Base-by-base conservation (phyloP, 2,329 filamentous ascomycete species). In the Aureobasidium melanogenum region DNA sequence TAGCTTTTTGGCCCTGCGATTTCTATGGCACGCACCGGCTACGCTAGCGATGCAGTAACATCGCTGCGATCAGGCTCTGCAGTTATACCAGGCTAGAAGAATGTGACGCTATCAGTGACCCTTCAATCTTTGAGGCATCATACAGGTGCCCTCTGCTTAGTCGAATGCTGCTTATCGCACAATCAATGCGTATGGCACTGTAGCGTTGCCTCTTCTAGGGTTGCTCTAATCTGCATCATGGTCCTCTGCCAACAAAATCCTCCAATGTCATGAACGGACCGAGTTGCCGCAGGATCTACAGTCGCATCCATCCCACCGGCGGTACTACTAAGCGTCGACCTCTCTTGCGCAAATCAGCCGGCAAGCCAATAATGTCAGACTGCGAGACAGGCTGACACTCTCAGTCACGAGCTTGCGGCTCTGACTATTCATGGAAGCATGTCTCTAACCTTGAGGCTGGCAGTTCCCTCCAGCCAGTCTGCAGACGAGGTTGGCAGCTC, bases 281-380 rank as follows among this genome's bases (percentile, higher is more conserved):
- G 44, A 59, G 43, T 32, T 14, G 39, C 56, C 34, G 56, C 56
- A 47, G 17, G 56, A 59, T 59, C 56, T 59, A 50, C 44, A 36
- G 54, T 36, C 22, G 41, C 54, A 57, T 46, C 41, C 19, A n/a
- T 38, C 28, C 48, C 48, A 51, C 32, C 32, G 32, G 48, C 32
- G 30, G 19, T 24, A 24, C 38, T 51, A 22, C 30, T 38, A 32
- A 51, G 32, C 48, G 32, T 38, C 32, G 48, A 32, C 48, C 7
- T 41, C 41, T 24, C 17, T 36, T 15, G 36, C 36, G 39, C 39
- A 56, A 2, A 32, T 57, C 39, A 47, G 41, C 54, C 54, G 30
- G 30, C 24, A 30, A n/a, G 10, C 38, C 38, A 36, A 36, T 15
- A 38, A 43, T 9, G 34, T 41, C 24, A 55, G 26, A 26, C 38